phyloP scores from a whole-genome alignment of 1,139 yeast species.

The Insectozyma bohioensis region DNA sequence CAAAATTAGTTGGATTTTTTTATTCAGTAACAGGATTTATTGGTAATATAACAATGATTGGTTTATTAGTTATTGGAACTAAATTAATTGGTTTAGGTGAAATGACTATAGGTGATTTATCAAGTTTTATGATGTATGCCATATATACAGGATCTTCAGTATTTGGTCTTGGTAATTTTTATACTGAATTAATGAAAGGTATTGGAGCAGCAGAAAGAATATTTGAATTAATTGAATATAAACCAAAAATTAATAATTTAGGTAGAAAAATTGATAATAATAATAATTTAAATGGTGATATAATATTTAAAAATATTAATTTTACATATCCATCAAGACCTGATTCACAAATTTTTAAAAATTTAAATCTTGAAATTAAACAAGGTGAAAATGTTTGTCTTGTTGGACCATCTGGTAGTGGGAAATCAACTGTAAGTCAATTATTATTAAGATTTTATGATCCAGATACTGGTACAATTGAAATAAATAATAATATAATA shows the following conservation, averaged over 20 bases:
- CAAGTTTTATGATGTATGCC: constrained; percentile 92
- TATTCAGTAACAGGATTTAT: constrained; percentile 76
- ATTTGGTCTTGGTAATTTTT: constrained; percentile 85
- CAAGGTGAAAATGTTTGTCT: constrained; percentile 89
- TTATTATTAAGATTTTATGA: constrained; percentile 79
- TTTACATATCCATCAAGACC: constrained; percentile 90
- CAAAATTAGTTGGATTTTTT: constrained; percentile 72
- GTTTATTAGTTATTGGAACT: constrained; percentile 79
- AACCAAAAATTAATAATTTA: constrained; percentile 64
- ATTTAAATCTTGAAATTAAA: constrained; percentile 63
- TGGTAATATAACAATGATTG: constrained; percentile 77
- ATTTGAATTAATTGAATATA: constrained; percentile 80
- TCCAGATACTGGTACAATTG: constrained; percentile 63
- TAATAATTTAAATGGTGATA: constrained; percentile 36
- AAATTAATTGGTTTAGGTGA: constrained; percentile 69
- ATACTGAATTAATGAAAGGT: constrained; percentile 94
- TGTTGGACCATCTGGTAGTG: constrained; percentile 96
- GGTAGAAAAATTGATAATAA: constrained; percentile 58
- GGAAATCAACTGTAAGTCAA: constrained; percentile 88
- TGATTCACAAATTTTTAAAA: constrained; percentile 63
- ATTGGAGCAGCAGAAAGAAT: constrained; percentile 94
- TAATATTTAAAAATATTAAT: constrained; percentile 62
- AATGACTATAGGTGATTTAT: constrained; percentile 82
- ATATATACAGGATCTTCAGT: constrained; percentile 90
- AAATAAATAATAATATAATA: constrained; percentile 70